Evolutionary conservation across 169 alveolate genomes (phyloP).

Genomic region (Plasmodium knowlesi): DNA sequence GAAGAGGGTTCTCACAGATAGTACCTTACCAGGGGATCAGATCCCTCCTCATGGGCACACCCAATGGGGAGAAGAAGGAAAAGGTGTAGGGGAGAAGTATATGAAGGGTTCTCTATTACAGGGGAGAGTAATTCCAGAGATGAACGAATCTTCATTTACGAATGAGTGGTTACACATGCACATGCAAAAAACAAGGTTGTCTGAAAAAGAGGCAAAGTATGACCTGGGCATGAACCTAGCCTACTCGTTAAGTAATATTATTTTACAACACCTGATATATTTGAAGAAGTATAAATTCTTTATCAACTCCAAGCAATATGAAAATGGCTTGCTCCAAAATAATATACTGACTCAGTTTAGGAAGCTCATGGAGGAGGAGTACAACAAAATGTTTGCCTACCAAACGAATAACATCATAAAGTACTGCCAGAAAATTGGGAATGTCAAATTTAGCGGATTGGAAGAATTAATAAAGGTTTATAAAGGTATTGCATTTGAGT

Average conservation of each 20-base stretch:
- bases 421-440: constrained; percentile 49
- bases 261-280: constrained; percentile 59
- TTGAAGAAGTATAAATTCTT: constrained; percentile 40
- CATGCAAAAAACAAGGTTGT: background rate
- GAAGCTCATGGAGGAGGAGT: constrained; percentile 62
- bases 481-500: constrained; percentile 51
- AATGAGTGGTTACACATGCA: constrained; percentile 64
- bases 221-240: constrained; percentile 35
- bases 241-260: constrained; percentile 54
- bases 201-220: constrained; percentile 4
- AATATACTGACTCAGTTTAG: constrained; percentile 49
- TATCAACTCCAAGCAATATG: constrained; percentile 47
- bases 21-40: background rate
- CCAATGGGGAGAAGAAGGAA: background rate
- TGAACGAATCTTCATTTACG: background rate
- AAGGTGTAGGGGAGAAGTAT: background rate
- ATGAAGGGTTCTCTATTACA: background rate
- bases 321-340: constrained; percentile 55
- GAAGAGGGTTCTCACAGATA: background rate
- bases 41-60: background rate
- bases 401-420: constrained; percentile 66
- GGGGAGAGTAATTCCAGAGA: background rate
- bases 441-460: constrained; percentile 32
- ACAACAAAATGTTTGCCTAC: constrained; percentile 72
- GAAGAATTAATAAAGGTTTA: constrained; percentile 72